These are phyloP conservation scores for Chalciporus piperatoides DNA, from an alignment of 1,284 basidiomycete species.

Conservation along the genomic window DNA sequence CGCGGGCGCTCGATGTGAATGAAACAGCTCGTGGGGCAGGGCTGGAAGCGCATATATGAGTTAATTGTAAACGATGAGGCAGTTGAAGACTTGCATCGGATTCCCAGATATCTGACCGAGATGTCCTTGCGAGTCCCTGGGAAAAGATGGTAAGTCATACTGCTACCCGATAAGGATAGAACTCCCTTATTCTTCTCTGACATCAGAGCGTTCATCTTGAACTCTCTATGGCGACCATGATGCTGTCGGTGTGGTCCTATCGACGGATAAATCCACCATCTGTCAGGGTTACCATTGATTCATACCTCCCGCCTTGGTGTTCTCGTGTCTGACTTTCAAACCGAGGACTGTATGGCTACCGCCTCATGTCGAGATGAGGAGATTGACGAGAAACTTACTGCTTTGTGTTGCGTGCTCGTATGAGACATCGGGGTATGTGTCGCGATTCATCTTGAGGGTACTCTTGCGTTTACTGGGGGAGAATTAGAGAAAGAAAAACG, in stretches of 20 bases:
- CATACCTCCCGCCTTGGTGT: constrained; percentile 15
- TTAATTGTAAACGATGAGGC: not conserved
- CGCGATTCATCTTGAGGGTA: constrained; percentile 25
- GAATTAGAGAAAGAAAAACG: not conserved
- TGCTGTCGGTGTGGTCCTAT: constrained; percentile 18
- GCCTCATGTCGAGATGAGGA: not conserved
- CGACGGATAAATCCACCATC: constrained; percentile 5
- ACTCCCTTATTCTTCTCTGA: constrained; percentile 15
- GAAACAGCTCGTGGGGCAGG: constrained; percentile 25
- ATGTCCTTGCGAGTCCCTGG: constrained; percentile 14
- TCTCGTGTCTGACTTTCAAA: constrained; percentile 6
- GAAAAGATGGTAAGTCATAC: constrained; percentile 13
- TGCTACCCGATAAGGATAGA: not conserved
- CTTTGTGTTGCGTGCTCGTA: constrained; percentile 6
- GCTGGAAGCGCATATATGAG: constrained; percentile 34
- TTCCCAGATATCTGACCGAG: constrained; percentile 1
- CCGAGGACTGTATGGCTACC: not conserved
- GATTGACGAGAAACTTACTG: constrained; percentile 15
- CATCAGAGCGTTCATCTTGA: not conserved
- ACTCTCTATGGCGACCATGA: constrained; percentile 9
- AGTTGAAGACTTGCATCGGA: constrained; percentile 10
- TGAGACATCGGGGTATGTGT: constrained; percentile 19
- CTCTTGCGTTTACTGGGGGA: not conserved
- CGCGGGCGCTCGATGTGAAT: constrained; percentile 14
- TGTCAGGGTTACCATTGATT: not conserved